These are phyloP conservation scores for Typha latifolia DNA, from an alignment of 176 grass and related monocot genomes.

Conservation along the genomic window DNA sequence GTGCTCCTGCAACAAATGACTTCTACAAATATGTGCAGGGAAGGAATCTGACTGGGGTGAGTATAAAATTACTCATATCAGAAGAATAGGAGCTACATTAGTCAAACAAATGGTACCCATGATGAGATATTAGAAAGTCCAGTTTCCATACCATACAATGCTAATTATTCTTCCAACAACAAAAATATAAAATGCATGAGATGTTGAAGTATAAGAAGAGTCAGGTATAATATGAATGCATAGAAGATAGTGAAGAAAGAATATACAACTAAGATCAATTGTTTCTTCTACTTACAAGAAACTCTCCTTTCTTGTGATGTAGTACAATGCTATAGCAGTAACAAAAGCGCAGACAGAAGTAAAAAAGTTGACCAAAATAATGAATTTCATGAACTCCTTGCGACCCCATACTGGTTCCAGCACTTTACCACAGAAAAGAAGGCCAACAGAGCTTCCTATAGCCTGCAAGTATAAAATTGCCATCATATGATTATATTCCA, in stretches of 20 bases:
- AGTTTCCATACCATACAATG: no score
- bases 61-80: no score
- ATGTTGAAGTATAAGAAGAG: no score
- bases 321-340: constrained; percentile 79
- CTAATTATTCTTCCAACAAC: no score
- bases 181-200: no score
- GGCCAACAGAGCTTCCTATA: constrained; percentile 76
- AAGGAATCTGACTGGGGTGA: no score
- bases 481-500: not conserved
- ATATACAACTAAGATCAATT: not conserved
- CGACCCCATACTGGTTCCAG: constrained; percentile 89
- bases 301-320: constrained; percentile 80
- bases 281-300: constrained; percentile 63
- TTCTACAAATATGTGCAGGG: no score
- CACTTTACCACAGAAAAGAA: constrained; percentile 85
- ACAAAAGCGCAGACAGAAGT: constrained; percentile 68
- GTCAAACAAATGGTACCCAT: no score
- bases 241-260: not conserved
- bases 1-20: no score
- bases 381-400: constrained; percentile 94
- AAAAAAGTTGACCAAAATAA: constrained; percentile 83
- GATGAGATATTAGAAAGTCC: no score
- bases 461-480: constrained; percentile 44
- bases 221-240: no score
- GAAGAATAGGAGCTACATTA: no score